Evolutionary conservation across 2,329 filamentous ascomycete species (phyloP), one percentile per base, ranked within the genome.

Genomic region (Penicillium decumbens): DNA sequence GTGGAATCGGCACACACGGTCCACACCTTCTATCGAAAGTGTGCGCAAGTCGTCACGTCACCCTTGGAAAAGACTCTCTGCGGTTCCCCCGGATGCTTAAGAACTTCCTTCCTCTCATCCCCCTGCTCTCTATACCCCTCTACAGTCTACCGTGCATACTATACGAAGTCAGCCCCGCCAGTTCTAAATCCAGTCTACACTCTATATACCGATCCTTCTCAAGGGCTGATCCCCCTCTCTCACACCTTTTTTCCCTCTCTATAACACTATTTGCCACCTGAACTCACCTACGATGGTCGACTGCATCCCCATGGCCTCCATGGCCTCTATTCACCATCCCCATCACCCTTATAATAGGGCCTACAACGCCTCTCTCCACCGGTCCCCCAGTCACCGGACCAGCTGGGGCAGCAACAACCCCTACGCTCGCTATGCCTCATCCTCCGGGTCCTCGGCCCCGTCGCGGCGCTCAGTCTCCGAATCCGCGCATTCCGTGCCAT

Each of bases 351-450:
- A 53, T 43, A 57, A 62, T 18, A 18, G 15, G 15, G 15, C 15
- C 15, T 18, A 18, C 15, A 18, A 18, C 15, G 15, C 15, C 15
- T 18, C 15, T 18, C 15, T 18, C 15, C 15, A 18, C 37, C 50
- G 49, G 44, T 33, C 46, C 18, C 20, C 33, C 10, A 18, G 39
- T 28, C 43, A 43, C n/a, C 37, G 12, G 41, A 51, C 41, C 35
- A 47, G 24, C 4, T 44, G 57, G 15, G 47, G 52, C 38, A 61
- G 51, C 50, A 56, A 59, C 42, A 66, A 61, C 46, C 62, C 64
- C 6, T 67, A 66, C 43, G 50, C 58, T 25, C 56, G 58, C 30
- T 62, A 60, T 46, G 56, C 63, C 33, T 64, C 65, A 10, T 55
- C 63, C 2, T 57, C 61, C 7, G 56, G 61, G 9, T 55, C 57